These are phyloP conservation scores for Scytalidium lignicola DNA, from an alignment of 2,329 filamentous ascomycete genomes.

Conservation along the genomic window DNA sequence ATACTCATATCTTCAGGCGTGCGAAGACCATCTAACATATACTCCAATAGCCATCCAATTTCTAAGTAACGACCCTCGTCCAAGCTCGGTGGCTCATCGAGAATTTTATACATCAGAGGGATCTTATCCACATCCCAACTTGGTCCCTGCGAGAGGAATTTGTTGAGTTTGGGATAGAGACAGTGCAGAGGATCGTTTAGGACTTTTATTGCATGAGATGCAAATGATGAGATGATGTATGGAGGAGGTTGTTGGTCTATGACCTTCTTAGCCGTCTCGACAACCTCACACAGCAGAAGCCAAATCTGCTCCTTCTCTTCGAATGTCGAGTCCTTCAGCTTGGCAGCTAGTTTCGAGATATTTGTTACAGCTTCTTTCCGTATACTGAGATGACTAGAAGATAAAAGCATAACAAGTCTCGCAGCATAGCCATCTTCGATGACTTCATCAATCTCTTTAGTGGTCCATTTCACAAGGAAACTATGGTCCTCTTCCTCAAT, in stretches of 20 bases:
- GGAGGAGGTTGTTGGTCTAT: conserved; percentile 58
- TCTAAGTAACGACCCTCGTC: conserved; percentile 71
- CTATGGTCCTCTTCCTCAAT: conserved; percentile 37
- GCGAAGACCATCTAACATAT: conserved; percentile 63
- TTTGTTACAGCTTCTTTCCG: conserved; percentile 71
- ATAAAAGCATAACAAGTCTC: conserved; percentile 68
- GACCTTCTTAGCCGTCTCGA: conserved; percentile 61
- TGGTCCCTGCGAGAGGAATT: conserved; percentile 73
- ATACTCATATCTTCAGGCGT: conserved; percentile 54
- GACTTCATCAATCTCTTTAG: conserved; percentile 72
- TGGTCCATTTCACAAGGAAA: conserved; percentile 59
- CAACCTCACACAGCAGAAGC: conserved; percentile 72
- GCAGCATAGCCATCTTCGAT: conserved; percentile 71
- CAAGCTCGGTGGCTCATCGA: conserved; percentile 61
- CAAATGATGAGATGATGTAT: conserved; percentile 71
- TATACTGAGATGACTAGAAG: conserved; percentile 69
- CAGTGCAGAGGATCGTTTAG: conserved; percentile 72
- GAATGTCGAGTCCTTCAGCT: conserved; percentile 63
- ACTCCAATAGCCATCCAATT: conserved; percentile 67
- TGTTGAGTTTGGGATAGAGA: conserved; percentile 82
- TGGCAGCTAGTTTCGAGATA: conserved; percentile 59
- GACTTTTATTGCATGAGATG: conserved; percentile 63
- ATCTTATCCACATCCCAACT: conserved; percentile 70
- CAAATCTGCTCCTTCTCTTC: conserved; percentile 74
- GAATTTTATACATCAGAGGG: conserved; percentile 60